Percentiles rank a stretch among this genome's conserved stretches.
Conservation (phyloP, 345 rosid genomes). For the Brassica carinata region DNA sequence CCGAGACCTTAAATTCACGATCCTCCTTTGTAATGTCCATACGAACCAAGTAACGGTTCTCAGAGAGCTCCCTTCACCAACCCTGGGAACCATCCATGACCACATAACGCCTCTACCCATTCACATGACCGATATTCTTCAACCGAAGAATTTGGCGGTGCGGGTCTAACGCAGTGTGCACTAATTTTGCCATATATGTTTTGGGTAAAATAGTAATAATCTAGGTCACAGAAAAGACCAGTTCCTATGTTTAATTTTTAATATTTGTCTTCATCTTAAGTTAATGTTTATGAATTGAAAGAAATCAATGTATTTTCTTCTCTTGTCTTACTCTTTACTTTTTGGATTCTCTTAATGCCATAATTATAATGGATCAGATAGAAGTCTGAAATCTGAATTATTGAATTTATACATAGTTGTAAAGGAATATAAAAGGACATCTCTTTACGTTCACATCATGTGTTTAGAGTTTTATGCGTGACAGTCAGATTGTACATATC, state of each 20-base stretch:
- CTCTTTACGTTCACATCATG: constrained; percentile 20
- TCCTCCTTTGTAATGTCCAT: constrained; percentile 49
- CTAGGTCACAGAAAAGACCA: not conserved
- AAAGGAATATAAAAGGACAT: constrained; percentile 17
- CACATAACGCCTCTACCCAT: not conserved
- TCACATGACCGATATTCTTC: not conserved
- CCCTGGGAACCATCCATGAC: constrained; percentile 58
- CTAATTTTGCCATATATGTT: not conserved
- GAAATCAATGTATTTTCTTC: constrained; percentile 5
- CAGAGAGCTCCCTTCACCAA: constrained; percentile 51
- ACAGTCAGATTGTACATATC: constrained; percentile 10
- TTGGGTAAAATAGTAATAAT: not conserved
- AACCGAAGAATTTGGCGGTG: not conserved
- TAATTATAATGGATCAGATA: not conserved
- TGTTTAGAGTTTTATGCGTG: constrained; percentile 24
- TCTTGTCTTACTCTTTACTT: constrained; percentile 9
- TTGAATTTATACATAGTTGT: not conserved
- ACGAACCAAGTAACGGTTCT: constrained; percentile 45
- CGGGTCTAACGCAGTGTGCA: not conserved
- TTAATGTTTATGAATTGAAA: not conserved
- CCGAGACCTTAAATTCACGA: constrained; percentile 37
- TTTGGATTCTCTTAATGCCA: not conserved
- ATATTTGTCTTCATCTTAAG: not conserved
- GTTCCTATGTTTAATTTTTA: not conserved
- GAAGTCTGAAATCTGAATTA: not conserved